Evolutionary conservation across 352 stramenopile species (phyloP).

Genomic region (Pythium rhizo-oryzae): DNA sequence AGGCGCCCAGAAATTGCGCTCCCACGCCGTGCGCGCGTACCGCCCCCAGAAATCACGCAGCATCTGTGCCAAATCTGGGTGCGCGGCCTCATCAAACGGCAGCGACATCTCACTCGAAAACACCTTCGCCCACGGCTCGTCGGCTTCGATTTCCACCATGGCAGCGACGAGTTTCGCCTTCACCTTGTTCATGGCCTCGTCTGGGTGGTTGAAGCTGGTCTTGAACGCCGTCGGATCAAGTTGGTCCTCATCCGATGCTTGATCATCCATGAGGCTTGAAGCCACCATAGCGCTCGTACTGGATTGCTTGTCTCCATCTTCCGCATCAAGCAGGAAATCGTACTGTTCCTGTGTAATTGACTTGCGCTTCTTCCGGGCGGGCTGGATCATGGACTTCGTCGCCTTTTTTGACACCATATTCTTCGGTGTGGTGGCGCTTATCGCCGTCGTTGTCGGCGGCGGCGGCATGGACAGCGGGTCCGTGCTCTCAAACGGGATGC

Average conservation of each 20-base stretch:
- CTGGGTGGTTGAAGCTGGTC: background rate
- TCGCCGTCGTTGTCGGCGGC: slow-evolving; percentile 20
- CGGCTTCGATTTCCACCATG: slow-evolving; percentile 25
- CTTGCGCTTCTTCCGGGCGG: slow-evolving; percentile 3
- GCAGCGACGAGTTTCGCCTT: slow-evolving; percentile 16
- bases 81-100: slow-evolving; percentile 39
- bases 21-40: slow-evolving; percentile 46
- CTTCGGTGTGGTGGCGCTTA: slow-evolving; percentile 22
- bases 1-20: slow-evolving; percentile 57
- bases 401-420: background rate
- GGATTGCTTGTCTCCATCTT: background rate
- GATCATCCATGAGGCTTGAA: background rate
- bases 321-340: no score
- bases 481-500: slow-evolving; percentile 10
- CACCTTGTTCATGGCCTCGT: background rate
- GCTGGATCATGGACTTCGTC: background rate
- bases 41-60: slow-evolving; percentile 43
- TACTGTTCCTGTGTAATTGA: background rate
- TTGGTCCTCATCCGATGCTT: background rate
- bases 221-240: background rate
- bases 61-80: slow-evolving; percentile 28
- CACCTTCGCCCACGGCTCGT: slow-evolving; percentile 40
- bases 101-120: slow-evolving; percentile 34
- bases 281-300: background rate
- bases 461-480: slow-evolving; percentile 33